phyloP scores from a whole-genome alignment of 2,329 filamentous ascomycete genomes.

The Mycosphaerella sp. region DNA sequence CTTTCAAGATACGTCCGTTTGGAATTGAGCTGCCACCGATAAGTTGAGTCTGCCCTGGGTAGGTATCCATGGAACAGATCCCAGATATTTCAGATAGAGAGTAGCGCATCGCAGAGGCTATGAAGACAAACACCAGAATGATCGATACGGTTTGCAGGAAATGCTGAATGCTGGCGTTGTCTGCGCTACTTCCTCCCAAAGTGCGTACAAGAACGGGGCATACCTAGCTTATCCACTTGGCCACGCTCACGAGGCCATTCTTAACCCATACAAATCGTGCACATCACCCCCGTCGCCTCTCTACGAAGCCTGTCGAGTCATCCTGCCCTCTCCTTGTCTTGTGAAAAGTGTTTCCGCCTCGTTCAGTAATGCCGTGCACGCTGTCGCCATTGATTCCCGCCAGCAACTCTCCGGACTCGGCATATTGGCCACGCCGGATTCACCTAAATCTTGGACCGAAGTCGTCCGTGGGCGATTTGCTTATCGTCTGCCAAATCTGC shows the following conservation, averaged over 20 bases:
- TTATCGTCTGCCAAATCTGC: slow-evolving; percentile 95
- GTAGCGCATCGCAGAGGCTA: slow-evolving; percentile 16
- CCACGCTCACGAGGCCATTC: slow-evolving; percentile 1
- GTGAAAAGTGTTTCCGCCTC: slow-evolving; percentile 6
- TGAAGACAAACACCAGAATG: slow-evolving; percentile 3
- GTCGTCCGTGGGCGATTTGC: slow-evolving; percentile 1
- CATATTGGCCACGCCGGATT: slow-evolving; percentile 11
- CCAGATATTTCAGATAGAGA: slow-evolving; percentile 21
- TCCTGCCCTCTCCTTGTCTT: neutral
- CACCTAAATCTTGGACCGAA: slow-evolving; percentile 2
- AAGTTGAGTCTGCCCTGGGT: slow-evolving; percentile 19
- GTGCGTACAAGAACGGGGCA: neutral
- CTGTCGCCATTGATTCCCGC: slow-evolving; percentile 8
- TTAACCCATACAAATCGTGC: slow-evolving; percentile 13
- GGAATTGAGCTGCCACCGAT: too few relatives aligned
- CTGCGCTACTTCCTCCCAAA: slow-evolving; percentile 2
- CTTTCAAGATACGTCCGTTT: too few relatives aligned
- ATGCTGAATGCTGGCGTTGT: neutral
- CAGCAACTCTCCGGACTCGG: slow-evolving; percentile 11
- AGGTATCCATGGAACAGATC: slow-evolving; percentile 22
- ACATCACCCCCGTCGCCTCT: slow-evolving; percentile 3
- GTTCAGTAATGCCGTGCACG: slow-evolving; percentile 12
- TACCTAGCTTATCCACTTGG: neutral
- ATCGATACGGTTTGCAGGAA: too few relatives aligned
- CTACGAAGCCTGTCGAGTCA: neutral